These are phyloP conservation scores for Leucoagaricus sp. DNA, from an alignment of 1,284 basidiomycete species.

Conservation along the genomic window DNA sequence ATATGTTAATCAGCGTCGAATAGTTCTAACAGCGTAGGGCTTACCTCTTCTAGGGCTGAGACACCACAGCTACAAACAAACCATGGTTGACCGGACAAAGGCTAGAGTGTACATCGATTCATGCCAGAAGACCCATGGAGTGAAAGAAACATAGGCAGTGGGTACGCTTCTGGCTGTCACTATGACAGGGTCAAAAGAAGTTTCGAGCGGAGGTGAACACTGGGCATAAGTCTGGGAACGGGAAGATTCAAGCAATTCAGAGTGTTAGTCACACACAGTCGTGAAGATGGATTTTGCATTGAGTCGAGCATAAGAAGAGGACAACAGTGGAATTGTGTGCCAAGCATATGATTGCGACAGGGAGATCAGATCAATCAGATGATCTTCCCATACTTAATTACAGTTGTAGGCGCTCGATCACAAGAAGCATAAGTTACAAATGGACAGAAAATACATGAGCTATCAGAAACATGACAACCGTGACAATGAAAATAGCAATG, in stretches of 20 bases:
- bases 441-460: no score
- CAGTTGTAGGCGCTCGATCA: no score
- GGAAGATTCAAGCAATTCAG: slow-evolving; percentile 67
- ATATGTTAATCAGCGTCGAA: background rate
- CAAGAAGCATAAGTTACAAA: no score
- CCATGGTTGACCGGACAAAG: slow-evolving; percentile 73
- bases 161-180: slow-evolving; percentile 52
- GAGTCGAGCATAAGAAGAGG: no score
- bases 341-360: no score
- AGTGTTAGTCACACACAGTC: slow-evolving; percentile 46
- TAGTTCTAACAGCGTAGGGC: slow-evolving; percentile 17
- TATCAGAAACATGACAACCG: no score
- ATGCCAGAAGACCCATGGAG: slow-evolving; percentile 66
- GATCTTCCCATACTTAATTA: no score
- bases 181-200: slow-evolving; percentile 72
- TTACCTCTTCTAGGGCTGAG: slow-evolving; percentile 73
- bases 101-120: slow-evolving; percentile 65
- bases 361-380: no score
- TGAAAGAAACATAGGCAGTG: slow-evolving; percentile 65
- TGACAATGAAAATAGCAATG: no score
- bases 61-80: slow-evolving; percentile 78
- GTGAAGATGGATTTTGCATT: no score
- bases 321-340: no score
- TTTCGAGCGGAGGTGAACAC: slow-evolving; percentile 52
- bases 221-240: slow-evolving; percentile 68